phyloP scores from a whole-genome alignment of 2,329 filamentous ascomycete genomes.

The Fonsecaea multimorphosa region DNA sequence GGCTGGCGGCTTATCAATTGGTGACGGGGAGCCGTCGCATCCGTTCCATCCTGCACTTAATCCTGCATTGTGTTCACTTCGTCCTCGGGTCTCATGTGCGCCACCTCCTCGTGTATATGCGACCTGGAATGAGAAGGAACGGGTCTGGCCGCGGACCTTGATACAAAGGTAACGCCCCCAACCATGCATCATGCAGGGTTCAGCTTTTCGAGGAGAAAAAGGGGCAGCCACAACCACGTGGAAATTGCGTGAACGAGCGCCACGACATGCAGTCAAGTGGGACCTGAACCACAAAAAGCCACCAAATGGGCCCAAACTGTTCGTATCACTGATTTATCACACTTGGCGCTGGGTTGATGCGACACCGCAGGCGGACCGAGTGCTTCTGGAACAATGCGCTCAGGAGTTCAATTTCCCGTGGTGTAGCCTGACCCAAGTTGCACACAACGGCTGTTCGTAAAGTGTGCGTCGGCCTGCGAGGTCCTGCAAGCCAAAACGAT shows the following conservation, averaged over 20 bases:
- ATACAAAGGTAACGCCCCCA: neutral
- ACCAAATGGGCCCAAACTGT: constrained; percentile 6
- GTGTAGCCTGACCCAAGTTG: neutral
- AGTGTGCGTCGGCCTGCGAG: neutral
- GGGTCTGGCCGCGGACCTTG: constrained; percentile 25
- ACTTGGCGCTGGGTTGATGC: constrained; percentile 6
- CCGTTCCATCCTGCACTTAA: neutral
- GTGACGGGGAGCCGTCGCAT: neutral
- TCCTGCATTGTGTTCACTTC: neutral
- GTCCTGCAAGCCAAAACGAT: neutral
- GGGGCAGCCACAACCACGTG: constrained; percentile 33
- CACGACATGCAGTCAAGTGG: constrained; percentile 28
- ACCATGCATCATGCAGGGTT: constrained; percentile 23
- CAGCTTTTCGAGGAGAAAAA: constrained; percentile 11
- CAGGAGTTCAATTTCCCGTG: neutral
- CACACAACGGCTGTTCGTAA: neutral
- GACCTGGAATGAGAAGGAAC: constrained; percentile 22
- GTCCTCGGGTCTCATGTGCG: neutral
- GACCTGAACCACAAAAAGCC: constrained; percentile 19
- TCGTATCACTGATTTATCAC: too few relatives aligned
- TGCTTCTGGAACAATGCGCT: neutral
- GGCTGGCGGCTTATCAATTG: neutral
- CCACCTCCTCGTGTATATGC: neutral
- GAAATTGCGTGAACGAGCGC: constrained; percentile 34
- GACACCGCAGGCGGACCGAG: neutral